Evolutionary conservation across 2,329 filamentous ascomycete species (phyloP), one percentile per base, ranked within the genome.

Genomic region (Neurospora sp.): DNA sequence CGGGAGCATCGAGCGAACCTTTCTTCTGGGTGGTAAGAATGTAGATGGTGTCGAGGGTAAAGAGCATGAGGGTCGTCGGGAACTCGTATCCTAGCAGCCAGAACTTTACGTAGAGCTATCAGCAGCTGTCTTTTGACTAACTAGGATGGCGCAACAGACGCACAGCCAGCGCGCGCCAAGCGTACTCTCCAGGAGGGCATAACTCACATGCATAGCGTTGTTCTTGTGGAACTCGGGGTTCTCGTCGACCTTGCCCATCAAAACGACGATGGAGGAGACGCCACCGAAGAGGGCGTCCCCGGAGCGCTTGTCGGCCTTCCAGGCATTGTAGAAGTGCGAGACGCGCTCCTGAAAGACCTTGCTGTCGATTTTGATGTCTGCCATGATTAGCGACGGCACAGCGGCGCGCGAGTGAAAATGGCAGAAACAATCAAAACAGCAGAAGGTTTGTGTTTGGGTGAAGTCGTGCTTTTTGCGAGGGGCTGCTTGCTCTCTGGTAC

Each of bases 31-130:
- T 99, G 7, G 96, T 99, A 74, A 99, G 89, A 71, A 98, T 91
- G 82, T 96, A 96, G 76, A 98, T 85, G 66, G 89, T 89, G 72
- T 98, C 96, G 72, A 90, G 84, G 1, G 95, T 98, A 79, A 99
- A 90, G 68, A 99, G 86, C 85, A 99, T 93, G 73, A 99, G 85
- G 0, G 96, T 99, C 46, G 95, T 94, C 40, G 96, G 96, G 78
- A 99, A 99, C 80, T 99, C 96, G 84, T 99, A 99, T 77, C 96
- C 96, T 73, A 99, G 88, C 69, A 99, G 86, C 96, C 96, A 99
- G 82, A 98, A 97, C 94, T 97, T 28, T 36, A 62, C 23, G 80
- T 67, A 68, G 19, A 68, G 33, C 66, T 69, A 70, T 73, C 68
- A 73, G 72, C 68, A 43, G n/a, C 15, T 68, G 52, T 66, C 68